phyloP scores from a whole-genome alignment of 2,329 filamentous ascomycete species.

The Diplodia sapinea region DNA sequence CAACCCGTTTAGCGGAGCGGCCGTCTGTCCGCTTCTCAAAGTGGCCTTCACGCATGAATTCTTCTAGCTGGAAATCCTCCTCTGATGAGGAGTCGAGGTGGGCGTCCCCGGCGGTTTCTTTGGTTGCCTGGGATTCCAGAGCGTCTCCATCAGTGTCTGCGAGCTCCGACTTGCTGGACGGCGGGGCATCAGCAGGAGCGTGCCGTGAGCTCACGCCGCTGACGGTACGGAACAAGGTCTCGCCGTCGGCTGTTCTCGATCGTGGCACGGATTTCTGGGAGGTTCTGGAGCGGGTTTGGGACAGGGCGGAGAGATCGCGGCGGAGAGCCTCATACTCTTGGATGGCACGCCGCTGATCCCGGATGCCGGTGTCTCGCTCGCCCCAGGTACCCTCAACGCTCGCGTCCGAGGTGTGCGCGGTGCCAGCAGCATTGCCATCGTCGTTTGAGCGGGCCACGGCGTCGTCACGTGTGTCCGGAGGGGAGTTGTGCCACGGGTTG shows the following conservation, averaged over 20 bases:
- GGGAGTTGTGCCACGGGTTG: conserved; percentile 46
- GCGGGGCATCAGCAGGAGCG: not conserved
- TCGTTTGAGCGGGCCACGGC: conserved; percentile 31
- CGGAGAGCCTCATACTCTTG: conserved; percentile 65
- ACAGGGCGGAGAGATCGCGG: conserved; percentile 61
- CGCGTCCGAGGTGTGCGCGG: conserved; percentile 39
- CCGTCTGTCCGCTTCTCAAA: conserved; percentile 75
- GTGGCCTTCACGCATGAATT: conserved; percentile 75
- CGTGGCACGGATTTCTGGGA: conserved; percentile 1
- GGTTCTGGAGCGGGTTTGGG: conserved; percentile 34
- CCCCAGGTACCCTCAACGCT: conserved; percentile 64
- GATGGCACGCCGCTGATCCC: conserved; percentile 61
- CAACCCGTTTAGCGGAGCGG: conserved; percentile 74
- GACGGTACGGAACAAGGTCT: conserved; percentile 33
- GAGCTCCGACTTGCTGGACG: conserved; percentile 19
- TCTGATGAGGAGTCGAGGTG: conserved; percentile 50
- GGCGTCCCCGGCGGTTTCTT: conserved; percentile 40
- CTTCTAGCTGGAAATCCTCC: conserved; percentile 69
- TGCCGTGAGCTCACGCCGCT: conserved; percentile 32
- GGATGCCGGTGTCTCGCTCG: conserved; percentile 63
- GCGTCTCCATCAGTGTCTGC: conserved; percentile 35
- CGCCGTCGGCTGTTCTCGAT: not conserved
- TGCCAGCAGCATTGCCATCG: conserved; percentile 25
- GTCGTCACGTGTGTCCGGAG: conserved; percentile 36
- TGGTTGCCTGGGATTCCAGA: conserved; percentile 37